phyloP scores from a whole-genome alignment of 495 filamentous ascomycete species.

The Penicillium pulvis region DNA sequence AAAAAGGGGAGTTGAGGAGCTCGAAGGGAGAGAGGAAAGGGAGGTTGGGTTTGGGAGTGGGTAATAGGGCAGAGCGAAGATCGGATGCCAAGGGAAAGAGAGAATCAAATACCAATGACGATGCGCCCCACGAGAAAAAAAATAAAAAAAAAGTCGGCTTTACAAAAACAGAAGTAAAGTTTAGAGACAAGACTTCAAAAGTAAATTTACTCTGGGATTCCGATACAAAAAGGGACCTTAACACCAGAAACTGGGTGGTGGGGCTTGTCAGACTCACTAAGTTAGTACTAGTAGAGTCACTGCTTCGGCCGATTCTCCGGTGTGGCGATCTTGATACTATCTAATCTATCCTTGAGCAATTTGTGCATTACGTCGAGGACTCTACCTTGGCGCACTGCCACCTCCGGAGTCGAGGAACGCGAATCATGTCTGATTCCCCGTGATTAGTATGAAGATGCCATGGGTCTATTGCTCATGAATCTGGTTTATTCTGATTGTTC shows the following conservation, averaged over 20 bases:
- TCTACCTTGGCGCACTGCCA: neutral
- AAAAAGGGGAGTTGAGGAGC: slow-evolving; percentile 6
- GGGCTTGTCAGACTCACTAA: neutral
- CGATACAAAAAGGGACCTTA: neutral
- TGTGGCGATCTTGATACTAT: slow-evolving; percentile 4
- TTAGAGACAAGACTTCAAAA: neutral
- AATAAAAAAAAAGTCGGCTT: neutral
- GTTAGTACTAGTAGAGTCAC: neutral
- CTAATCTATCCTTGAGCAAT: neutral
- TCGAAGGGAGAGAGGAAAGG: slow-evolving; percentile 17
- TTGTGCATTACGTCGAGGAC: slow-evolving; percentile 11
- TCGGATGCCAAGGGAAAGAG: slow-evolving; percentile 23
- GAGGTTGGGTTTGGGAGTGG: slow-evolving; percentile 26
- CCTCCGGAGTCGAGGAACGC: neutral
- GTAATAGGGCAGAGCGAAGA: slow-evolving; percentile 22
- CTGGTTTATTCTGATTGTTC: neutral
- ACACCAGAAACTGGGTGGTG: neutral
- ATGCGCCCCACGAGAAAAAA: neutral
- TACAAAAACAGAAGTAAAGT: neutral
- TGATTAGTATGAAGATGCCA: neutral
- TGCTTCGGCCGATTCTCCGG: slow-evolving; percentile 19
- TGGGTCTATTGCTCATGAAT: neutral
- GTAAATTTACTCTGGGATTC: neutral
- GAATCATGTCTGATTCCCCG: neutral
- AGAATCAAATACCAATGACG: slow-evolving; percentile 9